Conservation (phyloP, 257 asterid genomes). For the Nicotiana tomentosiformis region DNA sequence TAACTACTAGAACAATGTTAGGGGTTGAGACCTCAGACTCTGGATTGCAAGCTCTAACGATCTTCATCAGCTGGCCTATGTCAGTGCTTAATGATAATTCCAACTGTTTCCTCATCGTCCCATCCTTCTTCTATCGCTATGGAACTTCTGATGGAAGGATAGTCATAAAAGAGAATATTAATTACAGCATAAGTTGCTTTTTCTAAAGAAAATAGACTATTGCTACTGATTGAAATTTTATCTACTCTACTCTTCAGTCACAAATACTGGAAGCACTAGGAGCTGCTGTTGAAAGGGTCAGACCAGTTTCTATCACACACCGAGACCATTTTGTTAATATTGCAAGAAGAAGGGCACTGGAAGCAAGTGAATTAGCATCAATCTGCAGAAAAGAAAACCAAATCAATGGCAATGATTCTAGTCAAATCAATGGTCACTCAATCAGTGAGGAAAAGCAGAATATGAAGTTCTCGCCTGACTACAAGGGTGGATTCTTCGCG, state of each 20-base stretch:
- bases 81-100: not conserved
- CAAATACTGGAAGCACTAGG: constrained; percentile 94
- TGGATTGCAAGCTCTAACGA: not conserved
- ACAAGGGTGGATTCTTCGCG: constrained; percentile 90
- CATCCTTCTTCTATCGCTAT: not conserved
- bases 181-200: not conserved
- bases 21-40: not conserved
- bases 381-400: constrained; percentile 21
- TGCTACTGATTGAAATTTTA: not conserved
- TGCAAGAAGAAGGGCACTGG: constrained; percentile 86
- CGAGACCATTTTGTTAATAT: constrained; percentile 87
- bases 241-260: constrained; percentile 43
- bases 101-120: not conserved
- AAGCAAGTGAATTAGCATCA: constrained; percentile 56
- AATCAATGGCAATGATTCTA: constrained; percentile 15
- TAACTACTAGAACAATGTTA: not conserved
- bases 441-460: constrained; percentile 22
- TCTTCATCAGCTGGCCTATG: not conserved
- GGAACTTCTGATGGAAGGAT: not conserved
- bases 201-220: not conserved
- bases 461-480: constrained; percentile 20
- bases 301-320: constrained; percentile 94
- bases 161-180: not conserved
- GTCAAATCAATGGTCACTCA: constrained; percentile 22
- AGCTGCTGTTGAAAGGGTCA: constrained; percentile 93